Percentiles rank a stretch among this genome's conserved stretches.
These are phyloP conservation scores for Russula sp. DNA, from an alignment of 768 basidiomycete species.

Conservation along the genomic window DNA sequence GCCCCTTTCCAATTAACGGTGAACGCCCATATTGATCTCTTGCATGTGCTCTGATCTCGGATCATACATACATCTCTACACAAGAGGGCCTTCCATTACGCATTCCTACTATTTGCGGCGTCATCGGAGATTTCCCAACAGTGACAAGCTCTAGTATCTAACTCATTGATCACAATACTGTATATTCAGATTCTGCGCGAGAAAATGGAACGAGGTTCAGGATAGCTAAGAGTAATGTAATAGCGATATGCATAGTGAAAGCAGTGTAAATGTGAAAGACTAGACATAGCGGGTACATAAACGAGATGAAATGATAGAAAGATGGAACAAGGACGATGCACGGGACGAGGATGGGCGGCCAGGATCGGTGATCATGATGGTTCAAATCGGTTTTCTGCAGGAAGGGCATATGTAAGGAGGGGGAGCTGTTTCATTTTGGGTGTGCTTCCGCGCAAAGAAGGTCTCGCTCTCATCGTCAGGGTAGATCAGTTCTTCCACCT, in stretches of 20 bases:
- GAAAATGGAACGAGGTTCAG: background rate
- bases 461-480: conserved; percentile 7
- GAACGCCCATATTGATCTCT: too few species aligned
- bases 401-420: background rate
- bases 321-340: background rate
- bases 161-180: too few species aligned
- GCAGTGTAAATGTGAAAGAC: background rate
- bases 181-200: too few species aligned
- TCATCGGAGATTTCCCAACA: too few species aligned
- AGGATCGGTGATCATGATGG: background rate
- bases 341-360: too few species aligned
- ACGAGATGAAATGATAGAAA: background rate
- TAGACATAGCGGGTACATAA: background rate
- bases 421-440: background rate
- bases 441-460: background rate
- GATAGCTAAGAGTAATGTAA: background rate
- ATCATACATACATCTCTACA: too few species aligned
- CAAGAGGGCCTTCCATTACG: too few species aligned
- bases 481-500: conserved; percentile 15
- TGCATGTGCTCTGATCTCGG: too few species aligned
- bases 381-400: conserved; percentile 2
- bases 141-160: too few species aligned
- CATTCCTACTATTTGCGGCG: too few species aligned
- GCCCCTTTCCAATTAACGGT: too few species aligned
- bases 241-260: background rate